A percentile compares a stretch with the other conserved stretches of the same genome.
Conservation (phyloP, 2,329 filamentous ascomycete genomes). For the Diaporthe aspalathi region DNA sequence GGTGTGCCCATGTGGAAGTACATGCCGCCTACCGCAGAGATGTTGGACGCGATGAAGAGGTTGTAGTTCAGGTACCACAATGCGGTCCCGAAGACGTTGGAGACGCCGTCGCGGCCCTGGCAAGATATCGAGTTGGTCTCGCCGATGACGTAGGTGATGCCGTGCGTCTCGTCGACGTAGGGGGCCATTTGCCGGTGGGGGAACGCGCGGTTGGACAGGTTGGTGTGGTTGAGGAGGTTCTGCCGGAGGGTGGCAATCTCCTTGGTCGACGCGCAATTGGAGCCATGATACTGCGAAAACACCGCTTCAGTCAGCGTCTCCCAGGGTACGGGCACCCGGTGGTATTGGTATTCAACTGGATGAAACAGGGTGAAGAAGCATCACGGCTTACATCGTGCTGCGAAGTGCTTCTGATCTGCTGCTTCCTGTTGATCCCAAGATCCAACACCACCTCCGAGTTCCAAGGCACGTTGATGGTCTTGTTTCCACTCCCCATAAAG, state of each 20-base stretch:
- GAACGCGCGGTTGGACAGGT: constrained; percentile 40
- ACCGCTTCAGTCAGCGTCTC: background rate
- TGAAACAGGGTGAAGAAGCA: rapidly evolving
- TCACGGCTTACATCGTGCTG: background rate
- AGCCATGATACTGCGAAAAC: background rate
- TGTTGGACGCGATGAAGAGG: constrained; percentile 31
- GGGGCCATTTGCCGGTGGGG: constrained; percentile 41
- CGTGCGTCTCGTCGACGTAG: constrained; percentile 16
- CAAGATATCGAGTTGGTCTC: constrained; percentile 34
- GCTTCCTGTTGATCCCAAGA: constrained; percentile 16
- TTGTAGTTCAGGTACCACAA: constrained; percentile 33
- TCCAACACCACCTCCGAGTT: constrained; percentile 27
- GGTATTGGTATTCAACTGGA: background rate
- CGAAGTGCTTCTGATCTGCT: constrained; percentile 20
- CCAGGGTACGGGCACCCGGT: background rate
- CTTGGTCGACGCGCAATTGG: constrained; percentile 12
- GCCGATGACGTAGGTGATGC: constrained; percentile 38
- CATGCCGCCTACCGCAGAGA: constrained; percentile 22
- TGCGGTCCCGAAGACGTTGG: constrained; percentile 24
- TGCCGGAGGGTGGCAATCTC: constrained; percentile 31
- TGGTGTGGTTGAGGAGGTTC: constrained; percentile 39
- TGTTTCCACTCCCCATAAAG: constrained; percentile 18
- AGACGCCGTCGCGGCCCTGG: constrained; percentile 21
- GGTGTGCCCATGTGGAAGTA: constrained; percentile 40
- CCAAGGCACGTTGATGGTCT: constrained; percentile 6